These are phyloP conservation scores for Sphagnurus paluster DNA, from an alignment of 1,284 basidiomycete species.

Conservation along the genomic window DNA sequence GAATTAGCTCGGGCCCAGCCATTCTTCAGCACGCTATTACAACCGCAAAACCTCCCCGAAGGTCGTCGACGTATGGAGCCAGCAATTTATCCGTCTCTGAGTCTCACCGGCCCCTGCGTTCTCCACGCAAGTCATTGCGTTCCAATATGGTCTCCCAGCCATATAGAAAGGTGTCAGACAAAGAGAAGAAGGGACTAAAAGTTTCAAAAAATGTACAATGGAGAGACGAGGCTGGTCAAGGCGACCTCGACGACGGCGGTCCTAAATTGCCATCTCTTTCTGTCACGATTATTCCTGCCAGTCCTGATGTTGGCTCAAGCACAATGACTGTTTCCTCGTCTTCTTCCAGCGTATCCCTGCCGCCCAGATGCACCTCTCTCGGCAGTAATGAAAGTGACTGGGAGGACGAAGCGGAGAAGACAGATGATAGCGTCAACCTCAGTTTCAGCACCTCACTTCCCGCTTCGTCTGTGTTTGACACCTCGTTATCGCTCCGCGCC, in stretches of 20 bases:
- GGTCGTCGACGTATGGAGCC: constrained; percentile 51
- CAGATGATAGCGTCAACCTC: constrained; percentile 67
- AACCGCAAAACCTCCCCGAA: constrained; percentile 39
- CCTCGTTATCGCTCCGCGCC: constrained; percentile 26
- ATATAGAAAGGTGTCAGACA: constrained; percentile 61
- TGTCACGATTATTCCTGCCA: constrained; percentile 44
- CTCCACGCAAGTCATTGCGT: constrained; percentile 71
- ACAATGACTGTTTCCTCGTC: constrained; percentile 16
- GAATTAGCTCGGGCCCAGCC: constrained; percentile 49
- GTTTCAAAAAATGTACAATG: constrained; percentile 83
- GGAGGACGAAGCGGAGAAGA: constrained; percentile 84
- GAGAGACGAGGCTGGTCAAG: constrained; percentile 87
- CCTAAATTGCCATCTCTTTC: constrained; percentile 30
- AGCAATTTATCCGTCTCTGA: constrained; percentile 31
- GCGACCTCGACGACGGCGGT: constrained; percentile 74
- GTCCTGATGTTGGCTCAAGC: constrained; percentile 33
- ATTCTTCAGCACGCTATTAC: constrained; percentile 38
- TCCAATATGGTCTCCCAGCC: constrained; percentile 61
- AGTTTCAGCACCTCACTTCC: constrained; percentile 43
- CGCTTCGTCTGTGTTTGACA: constrained; percentile 28
- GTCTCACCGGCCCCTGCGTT: constrained; percentile 47
- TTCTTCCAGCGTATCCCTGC: constrained; percentile 27
- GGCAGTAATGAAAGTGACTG: constrained; percentile 80
- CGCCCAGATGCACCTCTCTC: constrained; percentile 38
- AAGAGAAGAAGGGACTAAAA: constrained; percentile 56